phyloP scores from a whole-genome alignment of 2,329 filamentous ascomycete species.

The Trichoderma koningiopsis region DNA sequence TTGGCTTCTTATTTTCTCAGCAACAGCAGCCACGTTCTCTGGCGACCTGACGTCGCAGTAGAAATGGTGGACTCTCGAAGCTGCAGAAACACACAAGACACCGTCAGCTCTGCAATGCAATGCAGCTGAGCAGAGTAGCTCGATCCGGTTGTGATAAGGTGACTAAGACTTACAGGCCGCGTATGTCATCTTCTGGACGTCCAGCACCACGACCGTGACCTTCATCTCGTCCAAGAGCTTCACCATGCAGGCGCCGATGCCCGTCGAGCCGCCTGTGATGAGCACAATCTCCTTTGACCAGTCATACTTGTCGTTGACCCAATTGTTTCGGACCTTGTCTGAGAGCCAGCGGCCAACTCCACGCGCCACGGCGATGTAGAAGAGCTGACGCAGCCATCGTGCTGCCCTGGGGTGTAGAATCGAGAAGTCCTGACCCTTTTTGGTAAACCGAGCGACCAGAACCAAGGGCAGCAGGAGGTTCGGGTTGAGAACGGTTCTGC shows the following conservation, averaged over 20 bases:
- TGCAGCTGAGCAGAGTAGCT: constrained; percentile 2
- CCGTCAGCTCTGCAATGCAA: constrained; percentile 17
- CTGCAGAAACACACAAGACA: constrained; percentile 28
- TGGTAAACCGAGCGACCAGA: constrained; percentile 65
- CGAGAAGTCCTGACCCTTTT: constrained; percentile 57
- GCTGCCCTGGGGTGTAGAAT: constrained; percentile 55
- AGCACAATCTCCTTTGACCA: constrained; percentile 72
- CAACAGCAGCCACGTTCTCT: constrained; percentile 53
- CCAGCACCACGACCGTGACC: constrained; percentile 70
- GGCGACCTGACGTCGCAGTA: constrained; percentile 69
- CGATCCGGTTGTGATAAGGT: background rate
- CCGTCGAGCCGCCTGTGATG: constrained; percentile 73
- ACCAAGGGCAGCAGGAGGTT: constrained; percentile 64
- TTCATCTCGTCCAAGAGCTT: constrained; percentile 64
- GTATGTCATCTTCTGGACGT: constrained; percentile 65
- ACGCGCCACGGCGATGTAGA: constrained; percentile 37
- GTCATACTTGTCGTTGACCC: constrained; percentile 52
- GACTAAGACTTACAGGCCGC: constrained; percentile 44
- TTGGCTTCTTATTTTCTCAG: constrained; percentile 53
- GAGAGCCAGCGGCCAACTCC: constrained; percentile 38
- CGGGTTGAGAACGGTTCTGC: constrained; percentile 65
- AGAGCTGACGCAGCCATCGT: constrained; percentile 47
- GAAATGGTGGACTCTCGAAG: constrained; percentile 65
- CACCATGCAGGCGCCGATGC: constrained; percentile 70
- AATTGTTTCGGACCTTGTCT: constrained; percentile 41